phyloP scores from a whole-genome alignment of 2,329 filamentous ascomycete genomes.

The Trichophaea hybrida region DNA sequence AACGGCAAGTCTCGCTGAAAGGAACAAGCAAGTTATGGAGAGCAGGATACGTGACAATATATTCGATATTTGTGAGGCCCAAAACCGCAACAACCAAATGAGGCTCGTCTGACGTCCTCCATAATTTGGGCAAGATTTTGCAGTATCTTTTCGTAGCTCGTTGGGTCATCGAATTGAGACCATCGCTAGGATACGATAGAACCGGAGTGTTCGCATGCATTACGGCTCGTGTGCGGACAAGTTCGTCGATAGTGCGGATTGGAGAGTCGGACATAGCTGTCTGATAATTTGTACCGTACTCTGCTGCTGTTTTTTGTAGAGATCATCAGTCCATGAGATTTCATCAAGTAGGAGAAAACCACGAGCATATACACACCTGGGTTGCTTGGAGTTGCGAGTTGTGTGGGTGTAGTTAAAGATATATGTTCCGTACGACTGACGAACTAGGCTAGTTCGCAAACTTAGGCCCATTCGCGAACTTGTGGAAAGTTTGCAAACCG shows the following conservation, averaged over 20 bases:
- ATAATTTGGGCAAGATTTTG: not conserved
- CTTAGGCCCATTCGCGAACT: too few species aligned
- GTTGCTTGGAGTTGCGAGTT: too few species aligned
- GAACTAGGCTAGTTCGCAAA: too few species aligned
- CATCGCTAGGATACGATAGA: slow-evolving; percentile 35
- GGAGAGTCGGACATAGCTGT: not conserved
- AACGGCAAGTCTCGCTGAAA: not conserved
- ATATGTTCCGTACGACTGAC: too few species aligned
- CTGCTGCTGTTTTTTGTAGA: too few species aligned
- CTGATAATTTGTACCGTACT: too few species aligned
- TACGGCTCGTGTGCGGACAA: slow-evolving; percentile 8
- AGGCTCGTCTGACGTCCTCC: slow-evolving; percentile 12
- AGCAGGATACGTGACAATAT: slow-evolving; percentile 5
- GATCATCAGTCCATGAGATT: too few species aligned
- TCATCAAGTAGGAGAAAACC: too few species aligned
- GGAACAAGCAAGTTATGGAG: slow-evolving; percentile 1
- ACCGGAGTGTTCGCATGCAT: slow-evolving; percentile 19
- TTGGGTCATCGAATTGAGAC: slow-evolving; percentile 34
- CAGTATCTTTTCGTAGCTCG: slow-evolving; percentile 19
- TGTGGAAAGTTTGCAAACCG: too few species aligned
- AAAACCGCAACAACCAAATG: not conserved
- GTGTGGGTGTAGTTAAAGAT: too few species aligned
- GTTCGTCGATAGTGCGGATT: slow-evolving; percentile 14
- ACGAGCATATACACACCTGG: too few species aligned
- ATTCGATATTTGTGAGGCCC: not conserved